These are phyloP conservation scores for Hymenoscyphus fraxineus DNA, from an alignment of 2,329 filamentous ascomycete species.

Conservation along the genomic window DNA sequence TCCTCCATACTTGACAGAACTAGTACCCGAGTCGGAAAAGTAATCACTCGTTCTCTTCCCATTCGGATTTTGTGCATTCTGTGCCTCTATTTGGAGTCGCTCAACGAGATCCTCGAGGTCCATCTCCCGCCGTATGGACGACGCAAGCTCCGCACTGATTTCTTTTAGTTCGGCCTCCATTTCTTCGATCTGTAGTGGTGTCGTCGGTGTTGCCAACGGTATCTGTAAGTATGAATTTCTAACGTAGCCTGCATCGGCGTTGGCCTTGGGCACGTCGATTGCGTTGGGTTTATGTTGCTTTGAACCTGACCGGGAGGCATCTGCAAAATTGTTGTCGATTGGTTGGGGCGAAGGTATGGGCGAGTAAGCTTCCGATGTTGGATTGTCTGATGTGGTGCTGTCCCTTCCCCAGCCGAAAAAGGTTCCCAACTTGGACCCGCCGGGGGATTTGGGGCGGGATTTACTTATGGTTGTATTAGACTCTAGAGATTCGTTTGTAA, in stretches of 20 bases:
- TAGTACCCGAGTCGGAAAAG: conserved; percentile 92
- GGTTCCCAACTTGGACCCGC: conserved; percentile 51
- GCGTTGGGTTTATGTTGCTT: conserved; percentile 36
- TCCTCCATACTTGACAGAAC: conserved; percentile 65
- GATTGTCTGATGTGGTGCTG: conserved; percentile 50
- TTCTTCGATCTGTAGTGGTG: conserved; percentile 65
- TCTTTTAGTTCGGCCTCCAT: conserved; percentile 92
- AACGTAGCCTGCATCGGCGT: conserved; percentile 40
- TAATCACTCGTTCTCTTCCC: conserved; percentile 88
- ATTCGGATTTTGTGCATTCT: conserved; percentile 47
- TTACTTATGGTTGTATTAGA: conserved; percentile 30
- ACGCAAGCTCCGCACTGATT: conserved; percentile 87
- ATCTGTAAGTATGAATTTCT: conserved; percentile 31
- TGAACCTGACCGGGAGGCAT: conserved; percentile 24
- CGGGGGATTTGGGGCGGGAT: conserved; percentile 45
- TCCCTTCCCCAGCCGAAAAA: conserved; percentile 64
- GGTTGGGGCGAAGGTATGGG: conserved; percentile 53
- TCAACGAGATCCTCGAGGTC: conserved; percentile 94
- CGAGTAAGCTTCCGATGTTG: conserved; percentile 54
- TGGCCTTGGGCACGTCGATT: conserved; percentile 35
- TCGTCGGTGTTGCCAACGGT: conserved; percentile 35
- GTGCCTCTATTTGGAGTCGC: conserved; percentile 72
- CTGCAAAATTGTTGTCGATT: conserved; percentile 33
- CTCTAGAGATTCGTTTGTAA: conserved; percentile 29
- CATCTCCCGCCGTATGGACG: conserved; percentile 92